These are phyloP conservation scores for Parastagonospora avenae DNA, from an alignment of 2,329 filamentous ascomycete species.

Conservation along the genomic window DNA sequence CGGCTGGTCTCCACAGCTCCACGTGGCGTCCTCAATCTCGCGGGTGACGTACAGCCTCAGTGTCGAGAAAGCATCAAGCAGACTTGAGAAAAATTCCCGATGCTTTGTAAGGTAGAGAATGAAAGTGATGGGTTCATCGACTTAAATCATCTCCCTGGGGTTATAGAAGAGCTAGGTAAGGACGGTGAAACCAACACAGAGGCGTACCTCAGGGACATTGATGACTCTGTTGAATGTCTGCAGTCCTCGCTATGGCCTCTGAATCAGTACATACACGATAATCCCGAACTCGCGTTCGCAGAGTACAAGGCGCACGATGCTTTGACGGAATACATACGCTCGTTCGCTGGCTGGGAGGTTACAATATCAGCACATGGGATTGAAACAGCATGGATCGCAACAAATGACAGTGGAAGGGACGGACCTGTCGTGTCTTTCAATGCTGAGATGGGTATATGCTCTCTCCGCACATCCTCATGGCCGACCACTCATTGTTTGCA, in stretches of 20 bases:
- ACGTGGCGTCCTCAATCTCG: neutral
- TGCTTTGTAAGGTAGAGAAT: neutral
- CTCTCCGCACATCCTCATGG: neutral
- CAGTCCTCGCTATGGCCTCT: slow-evolving; percentile 1
- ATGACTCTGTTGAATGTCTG: neutral
- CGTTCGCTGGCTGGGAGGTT: slow-evolving; percentile 56
- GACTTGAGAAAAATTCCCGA: neutral
- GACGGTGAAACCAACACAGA: no score
- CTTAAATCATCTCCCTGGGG: neutral
- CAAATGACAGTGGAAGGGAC: slow-evolving; percentile 53
- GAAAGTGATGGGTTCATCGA: neutral
- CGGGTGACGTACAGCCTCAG: neutral
- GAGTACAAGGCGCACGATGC: slow-evolving; percentile 30
- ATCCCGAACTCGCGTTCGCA: slow-evolving; percentile 27
- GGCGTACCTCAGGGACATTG: neutral
- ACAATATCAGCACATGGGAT: slow-evolving; percentile 58
- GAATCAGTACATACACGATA: slow-evolving; percentile 15
- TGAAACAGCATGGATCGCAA: slow-evolving; percentile 59
- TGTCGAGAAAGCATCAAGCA: no score
- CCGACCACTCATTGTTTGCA: neutral
- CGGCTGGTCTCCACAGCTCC: neutral
- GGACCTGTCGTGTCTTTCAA: slow-evolving; percentile 56
- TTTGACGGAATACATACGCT: slow-evolving; percentile 28
- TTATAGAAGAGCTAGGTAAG: neutral
- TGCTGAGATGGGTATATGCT: slow-evolving; percentile 40